phyloP scores from a whole-genome alignment of 495 filamentous ascomycete genomes.

The Xanthoparmelia taractica region DNA sequence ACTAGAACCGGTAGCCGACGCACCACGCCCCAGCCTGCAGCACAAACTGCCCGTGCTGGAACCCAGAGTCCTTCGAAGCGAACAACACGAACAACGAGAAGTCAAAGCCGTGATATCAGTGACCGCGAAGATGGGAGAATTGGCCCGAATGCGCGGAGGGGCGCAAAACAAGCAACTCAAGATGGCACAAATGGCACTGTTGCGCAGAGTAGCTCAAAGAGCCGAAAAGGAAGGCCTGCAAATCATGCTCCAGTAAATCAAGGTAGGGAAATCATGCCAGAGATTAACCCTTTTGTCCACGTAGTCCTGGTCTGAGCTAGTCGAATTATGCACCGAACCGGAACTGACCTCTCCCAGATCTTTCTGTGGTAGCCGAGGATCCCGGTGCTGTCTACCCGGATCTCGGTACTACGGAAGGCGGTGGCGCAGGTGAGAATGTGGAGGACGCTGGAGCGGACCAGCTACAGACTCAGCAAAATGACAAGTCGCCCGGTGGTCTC shows the following conservation, averaged over 20 bases:
- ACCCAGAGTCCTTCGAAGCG: slow-evolving; percentile 22
- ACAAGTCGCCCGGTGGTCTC: slow-evolving; percentile 28
- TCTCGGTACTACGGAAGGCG: not conserved
- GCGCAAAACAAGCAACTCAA: slow-evolving; percentile 30
- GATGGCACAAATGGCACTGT: slow-evolving; percentile 21
- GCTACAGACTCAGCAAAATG: slow-evolving; percentile 6
- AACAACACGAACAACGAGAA: slow-evolving; percentile 30
- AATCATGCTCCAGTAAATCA: slow-evolving; percentile 9
- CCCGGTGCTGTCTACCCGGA: slow-evolving; percentile 21
- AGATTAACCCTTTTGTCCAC: not conserved
- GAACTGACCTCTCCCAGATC: slow-evolving; percentile 22
- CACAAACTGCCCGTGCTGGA: slow-evolving; percentile 16
- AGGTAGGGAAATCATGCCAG: not conserved
- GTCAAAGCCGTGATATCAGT: slow-evolving; percentile 35
- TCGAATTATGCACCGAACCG: not conserved
- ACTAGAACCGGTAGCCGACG: slow-evolving; percentile 26
- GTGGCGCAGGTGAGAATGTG: slow-evolving; percentile 5
- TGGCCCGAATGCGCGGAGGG: slow-evolving; percentile 20
- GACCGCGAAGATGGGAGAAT: slow-evolving; percentile 16
- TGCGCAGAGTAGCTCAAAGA: slow-evolving; percentile 7
- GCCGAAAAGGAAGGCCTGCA: slow-evolving; percentile 9
- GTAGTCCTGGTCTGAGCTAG: not conserved
- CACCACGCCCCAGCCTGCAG: slow-evolving; percentile 29
- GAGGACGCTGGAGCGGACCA: slow-evolving; percentile 6
- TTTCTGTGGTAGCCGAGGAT: slow-evolving; percentile 34